phyloP scores from a whole-genome alignment of 768 basidiomycete genomes.

The Podaxis rugospora region DNA sequence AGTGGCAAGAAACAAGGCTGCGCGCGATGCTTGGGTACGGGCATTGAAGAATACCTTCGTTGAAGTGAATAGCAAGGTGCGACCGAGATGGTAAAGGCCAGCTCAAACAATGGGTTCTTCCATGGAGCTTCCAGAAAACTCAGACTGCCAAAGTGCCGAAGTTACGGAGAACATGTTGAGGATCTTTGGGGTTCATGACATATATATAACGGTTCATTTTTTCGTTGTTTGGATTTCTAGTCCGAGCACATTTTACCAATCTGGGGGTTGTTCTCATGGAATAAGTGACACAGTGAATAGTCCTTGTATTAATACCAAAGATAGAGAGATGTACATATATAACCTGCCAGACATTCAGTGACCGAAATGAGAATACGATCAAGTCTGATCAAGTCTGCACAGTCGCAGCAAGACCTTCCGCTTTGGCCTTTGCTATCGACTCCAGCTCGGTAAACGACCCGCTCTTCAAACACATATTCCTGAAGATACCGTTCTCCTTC shows the following conservation, averaged over 20 bases:
- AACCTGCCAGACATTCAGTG: too few species aligned
- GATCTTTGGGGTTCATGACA: too few species aligned
- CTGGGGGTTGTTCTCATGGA: too few species aligned
- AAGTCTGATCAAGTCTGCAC: neutral
- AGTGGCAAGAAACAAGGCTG: conserved; percentile 14
- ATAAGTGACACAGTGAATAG: too few species aligned
- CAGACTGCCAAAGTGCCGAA: neutral
- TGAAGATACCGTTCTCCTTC: conserved; percentile 60
- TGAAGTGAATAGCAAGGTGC: neutral
- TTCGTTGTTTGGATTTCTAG: too few species aligned
- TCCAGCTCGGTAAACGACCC: conserved; percentile 62
- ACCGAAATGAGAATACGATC: neutral
- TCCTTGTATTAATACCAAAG: too few species aligned
- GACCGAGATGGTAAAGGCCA: neutral
- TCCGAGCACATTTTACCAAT: too few species aligned
- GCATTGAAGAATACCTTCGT: conserved; percentile 30
- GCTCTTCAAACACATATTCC: conserved; percentile 67
- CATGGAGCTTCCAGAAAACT: neutral
- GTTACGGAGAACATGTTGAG: neutral
- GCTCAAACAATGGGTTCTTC: neutral
- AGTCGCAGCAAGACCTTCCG: conserved; percentile 13
- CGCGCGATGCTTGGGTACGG: conserved; percentile 30
- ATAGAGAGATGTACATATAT: too few species aligned
- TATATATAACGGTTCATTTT: too few species aligned
- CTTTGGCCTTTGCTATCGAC: conserved; percentile 46